phyloP scores from a whole-genome alignment of 805 yeast species.

The Pichia membranifaciens region DNA sequence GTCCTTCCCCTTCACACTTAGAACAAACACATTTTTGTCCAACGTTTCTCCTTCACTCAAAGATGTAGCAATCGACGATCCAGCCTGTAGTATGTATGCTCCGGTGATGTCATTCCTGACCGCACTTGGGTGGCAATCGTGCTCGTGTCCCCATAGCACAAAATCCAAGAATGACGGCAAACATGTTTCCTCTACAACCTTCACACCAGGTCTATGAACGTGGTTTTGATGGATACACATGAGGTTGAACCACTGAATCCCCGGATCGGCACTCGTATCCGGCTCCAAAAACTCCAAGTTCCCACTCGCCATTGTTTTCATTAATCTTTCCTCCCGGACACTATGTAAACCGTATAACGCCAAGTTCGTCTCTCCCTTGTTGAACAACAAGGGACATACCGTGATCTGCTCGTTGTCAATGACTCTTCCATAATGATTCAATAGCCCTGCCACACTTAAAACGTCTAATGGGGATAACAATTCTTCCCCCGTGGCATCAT shows the following conservation, averaged over 20 bases:
- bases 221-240: slow-evolving; percentile 92
- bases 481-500: slow-evolving; percentile 88
- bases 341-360: slow-evolving; percentile 88
- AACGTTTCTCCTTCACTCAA: slow-evolving; percentile 78
- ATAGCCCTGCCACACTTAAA: slow-evolving; percentile 69
- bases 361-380: slow-evolving; percentile 74
- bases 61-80: slow-evolving; percentile 90
- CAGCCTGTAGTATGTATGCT: slow-evolving; percentile 83
- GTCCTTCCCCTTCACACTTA: slow-evolving; percentile 55
- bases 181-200: slow-evolving; percentile 78
- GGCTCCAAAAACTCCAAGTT: slow-evolving; percentile 78
- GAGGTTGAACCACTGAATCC: slow-evolving; percentile 73
- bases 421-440: slow-evolving; percentile 87
- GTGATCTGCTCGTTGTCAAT: slow-evolving; percentile 67
- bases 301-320: slow-evolving; percentile 74
- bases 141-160: slow-evolving; percentile 97
- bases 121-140: slow-evolving; percentile 79
- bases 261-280: slow-evolving; percentile 31
- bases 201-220: slow-evolving; percentile 69
- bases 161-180: slow-evolving; percentile 78
- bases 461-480: slow-evolving; percentile 82
- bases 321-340: slow-evolving; percentile 83
- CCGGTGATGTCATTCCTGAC: slow-evolving; percentile 51
- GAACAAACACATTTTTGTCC: slow-evolving; percentile 65
- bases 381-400: slow-evolving; percentile 70